These are phyloP conservation scores for Lepidium campestre DNA, from an alignment of 441 rosid species.

Conservation along the genomic window DNA sequence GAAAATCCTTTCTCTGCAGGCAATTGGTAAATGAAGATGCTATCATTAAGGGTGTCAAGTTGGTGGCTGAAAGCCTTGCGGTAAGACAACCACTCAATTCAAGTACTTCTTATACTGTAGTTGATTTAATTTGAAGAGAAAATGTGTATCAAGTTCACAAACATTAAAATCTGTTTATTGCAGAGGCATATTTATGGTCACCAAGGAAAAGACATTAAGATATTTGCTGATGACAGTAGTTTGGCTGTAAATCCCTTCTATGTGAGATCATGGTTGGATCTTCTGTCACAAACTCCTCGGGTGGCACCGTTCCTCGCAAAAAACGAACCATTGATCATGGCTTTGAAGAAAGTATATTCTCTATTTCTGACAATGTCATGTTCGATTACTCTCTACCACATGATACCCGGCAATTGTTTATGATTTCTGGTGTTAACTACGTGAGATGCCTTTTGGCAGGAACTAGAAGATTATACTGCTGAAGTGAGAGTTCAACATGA, in stretches of 20 bases:
- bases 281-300: slow-evolving; percentile 83
- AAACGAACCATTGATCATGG: slow-evolving; percentile 78
- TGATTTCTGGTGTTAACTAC: slow-evolving; percentile 5
- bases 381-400: background rate
- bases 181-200: slow-evolving; percentile 90
- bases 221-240: slow-evolving; percentile 80
- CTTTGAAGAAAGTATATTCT: slow-evolving; percentile 62
- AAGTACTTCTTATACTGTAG: background rate
- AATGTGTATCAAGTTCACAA: background rate
- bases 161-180: background rate
- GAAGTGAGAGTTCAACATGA: slow-evolving; percentile 80
- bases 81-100: slow-evolving; percentile 40
- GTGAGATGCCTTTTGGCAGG: slow-evolving; percentile 42
- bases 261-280: slow-evolving; percentile 72
- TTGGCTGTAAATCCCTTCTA: slow-evolving; percentile 79
- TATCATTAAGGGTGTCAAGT: slow-evolving; percentile 63
- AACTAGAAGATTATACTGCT: slow-evolving; percentile 67
- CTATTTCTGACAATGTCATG: background rate
- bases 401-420: background rate
- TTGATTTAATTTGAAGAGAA: background rate
- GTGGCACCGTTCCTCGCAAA: slow-evolving; percentile 91
- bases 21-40: slow-evolving; percentile 60
- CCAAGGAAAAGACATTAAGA: slow-evolving; percentile 66
- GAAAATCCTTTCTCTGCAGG: slow-evolving; percentile 40
- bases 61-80: slow-evolving; percentile 92